phyloP scores from a whole-genome alignment of 352 stramenopile genomes.

The Pythium insidiosum region DNA sequence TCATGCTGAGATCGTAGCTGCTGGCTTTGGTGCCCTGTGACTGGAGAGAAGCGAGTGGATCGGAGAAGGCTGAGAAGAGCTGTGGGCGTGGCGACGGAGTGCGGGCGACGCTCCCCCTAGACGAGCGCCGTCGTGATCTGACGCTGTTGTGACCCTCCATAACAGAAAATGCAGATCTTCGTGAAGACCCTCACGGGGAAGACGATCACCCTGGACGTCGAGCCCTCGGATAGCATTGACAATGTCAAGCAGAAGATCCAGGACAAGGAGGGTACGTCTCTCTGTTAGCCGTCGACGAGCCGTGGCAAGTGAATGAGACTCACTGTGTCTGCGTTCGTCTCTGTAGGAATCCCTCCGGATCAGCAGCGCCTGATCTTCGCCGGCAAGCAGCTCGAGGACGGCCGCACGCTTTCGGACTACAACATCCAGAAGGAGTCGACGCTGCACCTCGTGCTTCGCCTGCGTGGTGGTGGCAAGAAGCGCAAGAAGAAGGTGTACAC shows the following conservation, averaged over 20 bases:
- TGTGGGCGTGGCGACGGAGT: slow-evolving; percentile 2
- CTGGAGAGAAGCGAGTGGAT: no score
- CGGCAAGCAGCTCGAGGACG: slow-evolving; percentile 99
- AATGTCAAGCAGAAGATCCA: slow-evolving; percentile 99
- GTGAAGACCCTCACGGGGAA: slow-evolving; percentile 97
- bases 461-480: slow-evolving; percentile 97
- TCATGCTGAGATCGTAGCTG: no score
- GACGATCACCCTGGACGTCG: slow-evolving; percentile 99
- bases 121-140: slow-evolving; percentile 1
- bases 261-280: slow-evolving; percentile 96
- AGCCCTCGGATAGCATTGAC: slow-evolving; percentile 99
- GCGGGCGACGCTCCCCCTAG: not conserved
- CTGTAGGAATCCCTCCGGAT: slow-evolving; percentile 95
- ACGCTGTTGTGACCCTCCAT: slow-evolving; percentile 8
- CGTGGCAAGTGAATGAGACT: not conserved
- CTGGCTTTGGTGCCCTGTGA: no score
- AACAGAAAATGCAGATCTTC: slow-evolving; percentile 96
- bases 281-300: not conserved
- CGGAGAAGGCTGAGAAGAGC: no score
- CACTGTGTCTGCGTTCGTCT: slow-evolving; percentile 1
- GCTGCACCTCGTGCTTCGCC: slow-evolving; percentile 96
- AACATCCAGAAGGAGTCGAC: slow-evolving; percentile 97
- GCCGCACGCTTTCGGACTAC: slow-evolving; percentile 90
- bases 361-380: slow-evolving; percentile 99
- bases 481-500: slow-evolving; percentile 99